Evolutionary conservation across 768 basidiomycete genomes (phyloP).

Genomic region (Lactifluus volemus): DNA sequence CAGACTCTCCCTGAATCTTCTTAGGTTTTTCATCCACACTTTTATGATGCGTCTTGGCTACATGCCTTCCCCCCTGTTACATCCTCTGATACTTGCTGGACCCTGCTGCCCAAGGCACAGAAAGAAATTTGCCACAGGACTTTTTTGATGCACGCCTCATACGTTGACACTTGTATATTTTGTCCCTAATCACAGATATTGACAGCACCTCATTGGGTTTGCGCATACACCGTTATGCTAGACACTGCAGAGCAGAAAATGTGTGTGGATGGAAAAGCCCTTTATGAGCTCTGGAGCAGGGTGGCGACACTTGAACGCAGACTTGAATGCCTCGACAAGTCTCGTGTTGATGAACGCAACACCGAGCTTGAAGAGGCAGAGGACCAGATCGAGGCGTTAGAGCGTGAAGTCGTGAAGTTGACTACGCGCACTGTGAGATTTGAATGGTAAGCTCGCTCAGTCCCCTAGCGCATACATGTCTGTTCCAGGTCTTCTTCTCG

Average conservation of each 20-base stretch:
- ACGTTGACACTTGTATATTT: too few relatives aligned
- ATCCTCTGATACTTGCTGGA: too few relatives aligned
- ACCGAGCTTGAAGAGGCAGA: constrained; percentile 31
- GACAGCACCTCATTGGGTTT: too few relatives aligned
- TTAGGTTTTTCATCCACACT: too few relatives aligned
- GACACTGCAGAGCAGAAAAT: constrained; percentile 69
- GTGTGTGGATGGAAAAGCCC: constrained; percentile 46
- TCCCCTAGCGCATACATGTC: constrained; percentile 14
- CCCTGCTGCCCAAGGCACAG: too few relatives aligned
- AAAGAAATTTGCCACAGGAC: too few relatives aligned
- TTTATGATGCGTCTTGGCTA: too few relatives aligned
- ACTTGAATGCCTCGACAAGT: constrained; percentile 31
- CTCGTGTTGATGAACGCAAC: constrained; percentile 23
- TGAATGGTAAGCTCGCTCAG: constrained; percentile 58
- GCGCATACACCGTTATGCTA: too few relatives aligned
- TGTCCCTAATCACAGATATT: too few relatives aligned
- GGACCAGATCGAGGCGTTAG: constrained; percentile 53
- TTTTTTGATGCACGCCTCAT: too few relatives aligned
- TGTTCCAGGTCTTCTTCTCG: constrained; percentile 51
- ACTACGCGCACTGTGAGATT: constrained; percentile 69
- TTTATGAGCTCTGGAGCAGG: constrained; percentile 43
- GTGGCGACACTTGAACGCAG: constrained; percentile 52
- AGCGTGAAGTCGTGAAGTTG: constrained; percentile 71
- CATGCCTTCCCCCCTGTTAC: too few relatives aligned
- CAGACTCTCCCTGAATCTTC: too few relatives aligned